phyloP scores from a whole-genome alignment of 768 basidiomycete genomes.

The Termitomyces sp. region DNA sequence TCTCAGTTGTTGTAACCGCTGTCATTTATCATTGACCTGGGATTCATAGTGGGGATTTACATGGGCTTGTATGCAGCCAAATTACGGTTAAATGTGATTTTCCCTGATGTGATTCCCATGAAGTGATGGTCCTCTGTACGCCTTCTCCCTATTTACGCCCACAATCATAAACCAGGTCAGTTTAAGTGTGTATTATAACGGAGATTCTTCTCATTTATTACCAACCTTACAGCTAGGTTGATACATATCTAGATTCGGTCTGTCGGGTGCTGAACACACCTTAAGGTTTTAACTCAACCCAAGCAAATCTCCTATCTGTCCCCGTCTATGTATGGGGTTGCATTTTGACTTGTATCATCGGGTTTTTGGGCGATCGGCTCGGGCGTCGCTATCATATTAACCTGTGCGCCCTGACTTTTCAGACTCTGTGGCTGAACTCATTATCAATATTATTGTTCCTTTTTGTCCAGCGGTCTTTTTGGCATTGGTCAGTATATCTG shows the following conservation, averaged over 20 bases:
- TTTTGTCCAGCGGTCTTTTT: constrained; percentile 18
- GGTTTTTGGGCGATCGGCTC: constrained; percentile 55
- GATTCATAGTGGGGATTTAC: constrained; percentile 53
- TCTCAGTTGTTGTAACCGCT: not conserved
- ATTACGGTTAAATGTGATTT: not conserved
- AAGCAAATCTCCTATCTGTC: constrained; percentile 70
- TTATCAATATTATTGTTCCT: not conserved
- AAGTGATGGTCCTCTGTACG: constrained; percentile 52
- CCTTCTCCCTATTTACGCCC: constrained; percentile 49
- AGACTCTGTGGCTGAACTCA: not conserved
- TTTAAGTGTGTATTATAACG: not conserved
- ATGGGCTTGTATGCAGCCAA: constrained; percentile 54
- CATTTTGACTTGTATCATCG: constrained; percentile 56
- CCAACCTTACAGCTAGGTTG: constrained; percentile 27
- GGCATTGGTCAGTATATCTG: constrained; percentile 18
- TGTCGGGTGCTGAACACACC: not conserved
- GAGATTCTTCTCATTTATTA: not conserved
- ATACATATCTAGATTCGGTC: not conserved
- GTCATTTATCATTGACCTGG: not conserved
- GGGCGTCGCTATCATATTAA: constrained; percentile 57
- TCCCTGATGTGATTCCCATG: not conserved
- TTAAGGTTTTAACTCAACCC: constrained; percentile 54
- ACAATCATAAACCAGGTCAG: constrained; percentile 53
- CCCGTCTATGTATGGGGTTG: constrained; percentile 76
- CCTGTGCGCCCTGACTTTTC: constrained; percentile 38